phyloP scores from a whole-genome alignment of 495 filamentous ascomycete species.

The Aspergillus nanangensis region DNA sequence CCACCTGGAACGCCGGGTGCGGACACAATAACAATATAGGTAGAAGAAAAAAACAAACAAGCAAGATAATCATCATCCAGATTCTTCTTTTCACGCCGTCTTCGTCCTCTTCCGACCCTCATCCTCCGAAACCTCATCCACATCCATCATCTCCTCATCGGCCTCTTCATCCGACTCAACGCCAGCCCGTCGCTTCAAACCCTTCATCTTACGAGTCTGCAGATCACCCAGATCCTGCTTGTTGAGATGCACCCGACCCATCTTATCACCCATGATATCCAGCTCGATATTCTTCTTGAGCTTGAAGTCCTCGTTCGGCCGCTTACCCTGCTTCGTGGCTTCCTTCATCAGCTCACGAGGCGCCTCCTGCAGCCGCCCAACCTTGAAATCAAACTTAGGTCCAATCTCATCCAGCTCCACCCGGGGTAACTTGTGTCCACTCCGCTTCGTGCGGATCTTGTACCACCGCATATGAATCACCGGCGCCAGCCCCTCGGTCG shows the following conservation, averaged over 20 bases:
- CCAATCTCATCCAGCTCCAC: slow-evolving; percentile 96
- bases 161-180: slow-evolving; percentile 44
- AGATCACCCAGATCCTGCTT: slow-evolving; percentile 83
- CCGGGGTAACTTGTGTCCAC: slow-evolving; percentile 78
- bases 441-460: slow-evolving; percentile 76
- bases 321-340: slow-evolving; percentile 79
- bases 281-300: slow-evolving; percentile 94
- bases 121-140: slow-evolving; percentile 39
- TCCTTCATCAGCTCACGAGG: slow-evolving; percentile 78
- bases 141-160: slow-evolving; percentile 41
- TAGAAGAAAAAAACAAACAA: slow-evolving; percentile 23
- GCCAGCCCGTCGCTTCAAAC: slow-evolving; percentile 73
- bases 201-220: slow-evolving; percentile 99
- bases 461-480: slow-evolving; percentile 79
- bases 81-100: slow-evolving; percentile 19
- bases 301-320: slow-evolving; percentile 50
- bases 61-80: slow-evolving; percentile 5
- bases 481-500: slow-evolving; percentile 57
- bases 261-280: slow-evolving; percentile 90
- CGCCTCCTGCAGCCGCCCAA: slow-evolving; percentile 76
- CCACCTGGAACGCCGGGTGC: too few relatives aligned
- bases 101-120: slow-evolving; percentile 36
- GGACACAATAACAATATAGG: slow-evolving; percentile 8
- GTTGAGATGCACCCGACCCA: slow-evolving; percentile 87
- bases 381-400: slow-evolving; percentile 86